Conservation (phyloP, 1,284 basidiomycete species). For the Fistulinella staudtii region DNA sequence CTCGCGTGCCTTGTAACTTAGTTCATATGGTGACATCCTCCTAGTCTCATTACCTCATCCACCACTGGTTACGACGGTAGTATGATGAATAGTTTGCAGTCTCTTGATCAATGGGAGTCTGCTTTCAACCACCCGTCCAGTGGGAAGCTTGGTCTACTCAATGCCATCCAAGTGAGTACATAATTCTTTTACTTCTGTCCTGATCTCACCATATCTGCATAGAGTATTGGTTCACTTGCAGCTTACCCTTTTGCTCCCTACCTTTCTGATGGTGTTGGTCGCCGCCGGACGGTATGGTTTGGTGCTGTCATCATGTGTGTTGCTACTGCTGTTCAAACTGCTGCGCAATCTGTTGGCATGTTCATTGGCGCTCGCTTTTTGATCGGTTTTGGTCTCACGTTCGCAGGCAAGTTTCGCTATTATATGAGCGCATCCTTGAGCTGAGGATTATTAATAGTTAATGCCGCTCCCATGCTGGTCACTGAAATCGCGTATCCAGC, state of each 20-base stretch:
- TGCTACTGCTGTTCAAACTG: slow-evolving; percentile 66
- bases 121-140: slow-evolving; percentile 56
- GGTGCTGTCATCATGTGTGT: slow-evolving; percentile 63
- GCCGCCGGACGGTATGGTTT: slow-evolving; percentile 57
- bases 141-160: slow-evolving; percentile 63
- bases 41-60: slow-evolving; percentile 70
- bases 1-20: neutral
- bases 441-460: slow-evolving; percentile 35
- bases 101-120: slow-evolving; percentile 53
- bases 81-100: slow-evolving; percentile 76
- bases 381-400: slow-evolving; percentile 76
- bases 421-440: neutral
- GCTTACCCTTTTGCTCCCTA: slow-evolving; percentile 70
- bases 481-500: slow-evolving; percentile 74
- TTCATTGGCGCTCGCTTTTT: slow-evolving; percentile 79
- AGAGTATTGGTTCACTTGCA: slow-evolving; percentile 66
- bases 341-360: slow-evolving; percentile 71
- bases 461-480: slow-evolving; percentile 70
- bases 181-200: slow-evolving; percentile 3
- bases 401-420: slow-evolving; percentile 44
- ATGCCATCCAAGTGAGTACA: slow-evolving; percentile 64
- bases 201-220: slow-evolving; percentile 1
- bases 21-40: slow-evolving; percentile 1
- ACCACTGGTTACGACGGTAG: slow-evolving; percentile 75
- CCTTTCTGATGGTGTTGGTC: slow-evolving; percentile 64